Conservation (phyloP, 2,329 filamentous ascomycete genomes). For the Colletotrichum tabaci region DNA sequence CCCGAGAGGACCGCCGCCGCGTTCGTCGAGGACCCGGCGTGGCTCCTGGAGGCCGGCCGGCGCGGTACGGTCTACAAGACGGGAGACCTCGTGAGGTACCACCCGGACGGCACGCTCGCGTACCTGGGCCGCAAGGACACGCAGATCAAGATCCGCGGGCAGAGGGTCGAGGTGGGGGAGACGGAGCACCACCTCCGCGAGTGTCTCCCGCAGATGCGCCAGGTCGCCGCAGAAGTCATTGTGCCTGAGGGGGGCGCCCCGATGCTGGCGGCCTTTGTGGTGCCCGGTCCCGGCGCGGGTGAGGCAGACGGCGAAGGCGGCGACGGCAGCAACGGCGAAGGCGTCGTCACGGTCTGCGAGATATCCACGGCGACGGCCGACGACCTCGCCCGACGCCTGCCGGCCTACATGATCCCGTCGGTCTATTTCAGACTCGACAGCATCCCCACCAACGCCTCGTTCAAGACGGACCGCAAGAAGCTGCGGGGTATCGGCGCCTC, state of each 20-base stretch:
- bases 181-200: slow-evolving; percentile 63
- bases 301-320: background rate
- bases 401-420: background rate
- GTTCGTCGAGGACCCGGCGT: slow-evolving; percentile 70
- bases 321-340: too few species aligned
- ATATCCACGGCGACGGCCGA: background rate
- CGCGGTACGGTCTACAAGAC: slow-evolving; percentile 61
- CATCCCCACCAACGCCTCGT: background rate
- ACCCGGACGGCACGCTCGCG: slow-evolving; percentile 65
- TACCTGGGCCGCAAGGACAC: slow-evolving; percentile 44
- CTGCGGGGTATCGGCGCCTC: background rate
- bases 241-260: background rate
- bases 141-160: slow-evolving; percentile 41
- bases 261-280: background rate
- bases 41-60: slow-evolving; percentile 60
- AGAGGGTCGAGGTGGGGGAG: slow-evolving; percentile 50
- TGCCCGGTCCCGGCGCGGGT: background rate
- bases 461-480: background rate
- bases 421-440: background rate
- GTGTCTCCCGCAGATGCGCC: slow-evolving; percentile 53
- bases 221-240: background rate
- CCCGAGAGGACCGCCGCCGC: slow-evolving; percentile 54
- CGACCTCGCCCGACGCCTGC: background rate
- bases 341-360: background rate
- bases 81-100: slow-evolving; percentile 57